Evolutionary conservation across 2,329 filamentous ascomycete species (phyloP).

Genomic region (Hyphodiscus sp.): DNA sequence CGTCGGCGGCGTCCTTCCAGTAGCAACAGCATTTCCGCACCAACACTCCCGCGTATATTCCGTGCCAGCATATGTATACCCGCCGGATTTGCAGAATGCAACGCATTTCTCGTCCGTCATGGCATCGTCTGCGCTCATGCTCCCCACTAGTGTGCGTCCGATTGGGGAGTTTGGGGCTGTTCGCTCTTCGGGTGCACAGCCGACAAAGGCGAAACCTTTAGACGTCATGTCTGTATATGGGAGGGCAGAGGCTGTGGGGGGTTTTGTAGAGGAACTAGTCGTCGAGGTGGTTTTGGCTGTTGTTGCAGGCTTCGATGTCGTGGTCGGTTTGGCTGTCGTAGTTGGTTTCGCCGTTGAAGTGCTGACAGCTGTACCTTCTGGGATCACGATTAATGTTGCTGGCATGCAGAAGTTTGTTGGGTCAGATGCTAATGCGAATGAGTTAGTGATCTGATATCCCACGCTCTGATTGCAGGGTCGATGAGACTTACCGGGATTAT

Average conservation of each 20-base stretch:
- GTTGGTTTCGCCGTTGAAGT: background rate
- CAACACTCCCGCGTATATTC: background rate
- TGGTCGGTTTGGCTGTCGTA: background rate
- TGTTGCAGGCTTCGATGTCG: slow-evolving; percentile 12
- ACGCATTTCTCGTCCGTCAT: background rate
- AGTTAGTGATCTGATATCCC: no score
- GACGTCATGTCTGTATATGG: no score
- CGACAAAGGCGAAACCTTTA: slow-evolving; percentile 35
- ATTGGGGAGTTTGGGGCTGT: no score
- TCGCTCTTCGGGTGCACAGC: slow-evolving; percentile 18
- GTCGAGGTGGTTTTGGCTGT: background rate
- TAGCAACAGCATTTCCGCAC: background rate
- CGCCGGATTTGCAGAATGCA: background rate
- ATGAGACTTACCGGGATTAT: slow-evolving; percentile 31
- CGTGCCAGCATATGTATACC: background rate
- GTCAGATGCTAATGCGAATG: no score
- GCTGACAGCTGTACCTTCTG: background rate
- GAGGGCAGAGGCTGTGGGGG: no score
- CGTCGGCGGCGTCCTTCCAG: background rate
- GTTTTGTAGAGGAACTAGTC: no score
- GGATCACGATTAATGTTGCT: no score
- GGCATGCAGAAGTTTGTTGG: no score
- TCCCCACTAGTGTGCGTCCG: no score
- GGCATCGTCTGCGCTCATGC: background rate
- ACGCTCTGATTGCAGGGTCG: background rate